A percentile compares a stretch with the other conserved stretches of the same genome.
Evolutionary conservation across 2,329 filamentous ascomycete species (phyloP).

Genomic region (Hypocrella siamensis): DNA sequence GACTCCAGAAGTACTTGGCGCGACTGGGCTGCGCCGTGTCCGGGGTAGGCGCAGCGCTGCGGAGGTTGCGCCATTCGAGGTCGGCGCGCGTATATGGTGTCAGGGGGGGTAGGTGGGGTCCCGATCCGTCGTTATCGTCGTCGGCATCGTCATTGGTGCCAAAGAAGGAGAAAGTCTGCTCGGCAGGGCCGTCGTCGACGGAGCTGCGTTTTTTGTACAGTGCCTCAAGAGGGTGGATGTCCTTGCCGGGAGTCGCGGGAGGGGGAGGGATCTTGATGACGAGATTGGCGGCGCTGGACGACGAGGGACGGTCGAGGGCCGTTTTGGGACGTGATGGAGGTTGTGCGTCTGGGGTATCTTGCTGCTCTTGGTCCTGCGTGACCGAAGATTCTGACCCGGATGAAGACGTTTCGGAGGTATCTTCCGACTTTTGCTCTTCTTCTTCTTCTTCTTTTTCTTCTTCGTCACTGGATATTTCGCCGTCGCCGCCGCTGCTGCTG

Average conservation of each 20-base stretch:
- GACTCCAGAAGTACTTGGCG: conserved; percentile 43
- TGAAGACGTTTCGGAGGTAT: too few relatives aligned
- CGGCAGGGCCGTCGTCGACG: neutral
- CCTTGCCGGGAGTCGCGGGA: conserved; percentile 27
- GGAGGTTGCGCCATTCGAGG: conserved; percentile 54
- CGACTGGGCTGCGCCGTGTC: conserved; percentile 71
- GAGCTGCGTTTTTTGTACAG: conserved; percentile 60
- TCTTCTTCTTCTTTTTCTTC: too few relatives aligned
- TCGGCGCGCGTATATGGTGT: conserved; percentile 77
- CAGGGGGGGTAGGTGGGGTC: conserved; percentile 34
- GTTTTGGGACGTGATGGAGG: too few relatives aligned
- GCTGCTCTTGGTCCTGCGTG: too few relatives aligned
- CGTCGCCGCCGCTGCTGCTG: neutral
- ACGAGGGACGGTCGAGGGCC: conserved; percentile 29
- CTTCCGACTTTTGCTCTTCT: too few relatives aligned
- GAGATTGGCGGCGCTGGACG: conserved; percentile 33
- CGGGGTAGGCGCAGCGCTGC: conserved; percentile 86
- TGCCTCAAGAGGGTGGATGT: conserved; percentile 75
- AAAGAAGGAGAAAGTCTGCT: conserved; percentile 66
- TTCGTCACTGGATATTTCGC: too few relatives aligned
- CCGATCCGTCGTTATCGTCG: conserved; percentile 27
- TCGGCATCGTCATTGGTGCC: conserved; percentile 30
- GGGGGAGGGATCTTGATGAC: conserved; percentile 39
- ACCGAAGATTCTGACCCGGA: too few relatives aligned
- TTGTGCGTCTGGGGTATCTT: conserved; percentile 10